Conservation (phyloP, 306 rosid species). For the Cicer pinnatifidum region DNA sequence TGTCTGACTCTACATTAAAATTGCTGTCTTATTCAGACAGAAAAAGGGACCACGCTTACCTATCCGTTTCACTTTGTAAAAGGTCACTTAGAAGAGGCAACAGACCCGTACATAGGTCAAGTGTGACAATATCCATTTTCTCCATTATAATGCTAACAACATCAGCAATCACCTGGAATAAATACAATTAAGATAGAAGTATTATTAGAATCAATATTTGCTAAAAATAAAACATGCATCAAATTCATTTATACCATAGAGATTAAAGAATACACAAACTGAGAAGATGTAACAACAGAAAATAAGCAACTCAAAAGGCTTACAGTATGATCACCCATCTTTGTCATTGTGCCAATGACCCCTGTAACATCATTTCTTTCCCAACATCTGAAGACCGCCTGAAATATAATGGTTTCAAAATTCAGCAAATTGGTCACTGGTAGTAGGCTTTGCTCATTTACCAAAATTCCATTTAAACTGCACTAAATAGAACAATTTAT, state of each 20-base stretch:
- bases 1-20: too few species aligned
- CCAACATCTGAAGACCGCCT: conserved; percentile 91
- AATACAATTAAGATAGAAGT: conserved; percentile 39
- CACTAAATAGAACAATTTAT: not conserved
- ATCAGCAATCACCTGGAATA: conserved; percentile 89
- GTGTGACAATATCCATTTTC: conserved; percentile 77
- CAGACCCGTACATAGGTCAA: conserved; percentile 79
- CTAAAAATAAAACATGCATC: not conserved
- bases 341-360: conserved; percentile 78
- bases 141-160: conserved; percentile 75
- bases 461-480: not conserved
- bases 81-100: conserved; percentile 75
- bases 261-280: not conserved
- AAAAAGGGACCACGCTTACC: conserved; percentile 52
- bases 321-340: conserved; percentile 94
- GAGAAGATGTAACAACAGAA: conserved; percentile 10
- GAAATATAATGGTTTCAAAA: conserved; percentile 48
- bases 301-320: conserved; percentile 49
- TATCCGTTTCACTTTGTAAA: conserved; percentile 85
- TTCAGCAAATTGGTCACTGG: conserved; percentile 43
- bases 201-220: conserved; percentile 31
- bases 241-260: conserved; percentile 28
- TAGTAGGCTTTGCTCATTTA: conserved; percentile 3
- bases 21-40: not conserved
- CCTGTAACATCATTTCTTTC: conserved; percentile 90